Percentiles rank a stretch among this genome's conserved stretches.
Conservation (phyloP, 371 early-diverging fungal species). For the Circinella umbellata region DNA sequence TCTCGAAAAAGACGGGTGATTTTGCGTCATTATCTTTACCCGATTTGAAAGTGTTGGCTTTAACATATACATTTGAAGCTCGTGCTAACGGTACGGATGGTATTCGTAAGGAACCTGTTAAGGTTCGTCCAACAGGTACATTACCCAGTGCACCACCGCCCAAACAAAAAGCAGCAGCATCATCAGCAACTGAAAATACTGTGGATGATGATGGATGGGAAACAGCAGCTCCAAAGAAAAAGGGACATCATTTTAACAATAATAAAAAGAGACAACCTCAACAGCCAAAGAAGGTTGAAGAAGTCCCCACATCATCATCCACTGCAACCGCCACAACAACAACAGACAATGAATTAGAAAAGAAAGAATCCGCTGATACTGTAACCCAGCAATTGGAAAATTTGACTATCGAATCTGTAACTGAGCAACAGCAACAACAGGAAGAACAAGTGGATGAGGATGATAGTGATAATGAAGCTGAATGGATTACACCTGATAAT, state of each 20-base stretch:
- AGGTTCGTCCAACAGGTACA: constrained; percentile 41
- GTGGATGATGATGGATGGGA: constrained; percentile 62
- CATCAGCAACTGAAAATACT: constrained; percentile 13
- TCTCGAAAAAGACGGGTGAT: constrained; percentile 94
- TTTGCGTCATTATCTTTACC: constrained; percentile 79
- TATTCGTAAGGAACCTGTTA: constrained; percentile 67
- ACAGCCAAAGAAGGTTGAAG: constrained; percentile 26
- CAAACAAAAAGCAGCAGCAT: constrained; percentile 8
- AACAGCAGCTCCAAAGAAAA: constrained; percentile 41
- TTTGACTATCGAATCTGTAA: neutral
- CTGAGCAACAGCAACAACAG: constrained; percentile 3
- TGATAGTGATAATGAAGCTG: constrained; percentile 9
- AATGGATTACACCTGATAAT: constrained; percentile 95
- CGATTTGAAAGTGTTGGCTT: constrained; percentile 90
- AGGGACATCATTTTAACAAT: constrained; percentile 12
- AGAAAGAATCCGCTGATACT: neutral
- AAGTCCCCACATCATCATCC: neutral
- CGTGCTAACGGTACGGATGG: constrained; percentile 68
- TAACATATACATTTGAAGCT: constrained; percentile 86
- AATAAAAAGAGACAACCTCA: constrained; percentile 21
- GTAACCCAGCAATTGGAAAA: constrained; percentile 23
- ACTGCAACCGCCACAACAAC: neutral
- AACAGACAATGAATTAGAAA: neutral
- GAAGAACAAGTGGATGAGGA: neutral
- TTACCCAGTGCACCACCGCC: constrained; percentile 53